Base-by-base conservation (phyloP, 1,284 basidiomycete species). In the Sphagnurus paluster region DNA sequence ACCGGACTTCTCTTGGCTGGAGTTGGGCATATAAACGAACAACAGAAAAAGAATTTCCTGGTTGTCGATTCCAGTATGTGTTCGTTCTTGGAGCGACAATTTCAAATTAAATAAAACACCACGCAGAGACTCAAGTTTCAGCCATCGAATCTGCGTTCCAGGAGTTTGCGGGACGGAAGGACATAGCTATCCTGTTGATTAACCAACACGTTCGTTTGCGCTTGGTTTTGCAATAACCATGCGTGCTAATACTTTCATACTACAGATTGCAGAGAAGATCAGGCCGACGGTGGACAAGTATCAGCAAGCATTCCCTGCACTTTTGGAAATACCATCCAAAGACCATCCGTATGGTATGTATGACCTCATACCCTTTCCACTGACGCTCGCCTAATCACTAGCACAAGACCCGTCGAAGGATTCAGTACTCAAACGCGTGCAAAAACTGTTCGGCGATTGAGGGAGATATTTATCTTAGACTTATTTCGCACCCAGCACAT, bases 261-360 rank as follows among this genome's bases (percentile, higher is more conserved):
- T 41, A 10, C 45, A 97, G 94, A 76, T 98, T 58, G 94, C 94
- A 39, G 97, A 99, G 73, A 93, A 91, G 76, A 99, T 99, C 59
- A 77, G 97, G 40, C 93, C 94, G 0, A 84, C 90, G 1, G 93
- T 99, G 13, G 97, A 99, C 70, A 86, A 87, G 57, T 99, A 99
- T 65, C 87, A 91, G 53, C 90, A 95, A 64, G 87, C 96, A 0
- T 99, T 99, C 74, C 97, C 97, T 17, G 93, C 97, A 0, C 69
- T 99, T 26, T 82, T 99, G 17, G 97, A 99, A 71, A 99, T 99
- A 55, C 97, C 97, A 14, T 92, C 90, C 43, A 96, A 96, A 66
- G 93, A 92, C 61, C 90, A 93, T 67, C 91, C 92, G 41, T 95
- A 94, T 58, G 91, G 92, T 91, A 54, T 49, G 74, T 64, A 41